Percentiles rank a stretch among this genome's conserved stretches.
phyloP scores from a whole-genome alignment of 192 early-diverging fungal species.

The Spinellus fusiger region DNA sequence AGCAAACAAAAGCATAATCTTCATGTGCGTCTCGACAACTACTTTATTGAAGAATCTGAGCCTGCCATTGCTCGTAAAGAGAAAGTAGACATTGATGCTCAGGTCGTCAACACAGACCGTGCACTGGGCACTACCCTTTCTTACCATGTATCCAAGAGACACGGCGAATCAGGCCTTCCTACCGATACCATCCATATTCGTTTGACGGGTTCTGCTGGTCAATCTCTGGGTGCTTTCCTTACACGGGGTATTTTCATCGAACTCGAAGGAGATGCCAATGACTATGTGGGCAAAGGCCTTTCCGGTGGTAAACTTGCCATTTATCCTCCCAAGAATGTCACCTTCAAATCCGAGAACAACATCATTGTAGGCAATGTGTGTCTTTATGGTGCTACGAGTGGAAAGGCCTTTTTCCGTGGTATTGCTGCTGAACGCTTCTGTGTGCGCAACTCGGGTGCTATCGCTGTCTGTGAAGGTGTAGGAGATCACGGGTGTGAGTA shows the following conservation, averaged over 20 bases:
- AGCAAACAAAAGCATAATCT: slow-evolving; percentile 86
- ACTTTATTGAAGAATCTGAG: slow-evolving; percentile 77
- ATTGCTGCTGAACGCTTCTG: slow-evolving; percentile 96
- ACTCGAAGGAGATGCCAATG: slow-evolving; percentile 96
- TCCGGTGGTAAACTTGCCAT: slow-evolving; percentile 88
- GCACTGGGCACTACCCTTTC: slow-evolving; percentile 89
- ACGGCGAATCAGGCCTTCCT: slow-evolving; percentile 80
- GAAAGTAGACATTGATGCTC: slow-evolving; percentile 51
- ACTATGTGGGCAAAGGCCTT: slow-evolving; percentile 98
- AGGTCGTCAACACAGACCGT: slow-evolving; percentile 92
- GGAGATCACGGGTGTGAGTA: slow-evolving; percentile 99
- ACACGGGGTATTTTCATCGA: slow-evolving; percentile 84
- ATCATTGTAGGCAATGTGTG: slow-evolving; percentile 96
- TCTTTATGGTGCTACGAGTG: slow-evolving; percentile 93
- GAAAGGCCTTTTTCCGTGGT: slow-evolving; percentile 87
- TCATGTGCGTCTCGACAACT: slow-evolving; percentile 81
- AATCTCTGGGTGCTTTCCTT: slow-evolving; percentile 93
- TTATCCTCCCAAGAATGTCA: slow-evolving; percentile 78
- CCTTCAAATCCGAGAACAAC: slow-evolving; percentile 82
- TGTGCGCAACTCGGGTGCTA: slow-evolving; percentile 97
- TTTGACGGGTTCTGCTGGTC: slow-evolving; percentile 89
- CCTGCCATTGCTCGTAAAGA: slow-evolving; percentile 56
- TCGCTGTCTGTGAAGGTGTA: slow-evolving; percentile 90
- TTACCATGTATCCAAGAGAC: slow-evolving; percentile 75
- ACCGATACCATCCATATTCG: slow-evolving; percentile 82